Evolutionary conservation across 352 stramenopile genomes (phyloP), one percentile per base, ranked within the genome.

Genomic region (Pythium diclinum): DNA sequence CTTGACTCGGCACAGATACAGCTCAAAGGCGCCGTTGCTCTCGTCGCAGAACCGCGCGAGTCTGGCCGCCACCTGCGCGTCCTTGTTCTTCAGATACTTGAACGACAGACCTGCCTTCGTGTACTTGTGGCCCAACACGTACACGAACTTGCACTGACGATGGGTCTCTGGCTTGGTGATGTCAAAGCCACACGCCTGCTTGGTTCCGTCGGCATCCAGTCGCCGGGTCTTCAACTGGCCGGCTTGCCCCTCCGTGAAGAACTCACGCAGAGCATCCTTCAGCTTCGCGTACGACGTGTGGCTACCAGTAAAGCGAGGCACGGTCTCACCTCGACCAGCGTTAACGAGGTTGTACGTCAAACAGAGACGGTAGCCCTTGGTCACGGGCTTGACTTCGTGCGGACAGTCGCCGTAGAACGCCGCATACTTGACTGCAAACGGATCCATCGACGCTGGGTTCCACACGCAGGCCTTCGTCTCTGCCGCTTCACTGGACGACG

Each of bases 261-360:
- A 34, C 4, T 4, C 32, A 34, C 32, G 4, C 32, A 34, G 32
- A 4, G 32, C 32, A 8, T 9, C 32, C 8, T 34, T 34, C 32
- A 34, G 8, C 32, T 34, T 34, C 4, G 4, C 32, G 8, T 34
- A 34, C 8, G 32, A 8, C 4, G 32, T 8, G 32, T 34, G 32
- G 32, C 32, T 34, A n/a, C n/a, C n/a, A n/a, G n/a, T n/a, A n/a
- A n/a, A n/a, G n/a, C n/a, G n/a, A n/a, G n/a, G n/a, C n/a, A n/a
- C n/a, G n/a, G n/a, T n/a, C n/a, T n/a, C n/a, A n/a, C n/a, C n/a
- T n/a, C n/a, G n/a, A n/a, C n/a, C n/a, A n/a, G n/a, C n/a, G n/a
- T n/a, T n/a, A n/a, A 71, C 55, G 6, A 72, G 33, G 47, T 72
- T 68, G 47, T 68, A 72, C 6, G 59, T 68, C 3, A 72, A 17